These are phyloP conservation scores for Novakomyces olei DNA, from an alignment of 805 yeast species.

Conservation along the genomic window DNA sequence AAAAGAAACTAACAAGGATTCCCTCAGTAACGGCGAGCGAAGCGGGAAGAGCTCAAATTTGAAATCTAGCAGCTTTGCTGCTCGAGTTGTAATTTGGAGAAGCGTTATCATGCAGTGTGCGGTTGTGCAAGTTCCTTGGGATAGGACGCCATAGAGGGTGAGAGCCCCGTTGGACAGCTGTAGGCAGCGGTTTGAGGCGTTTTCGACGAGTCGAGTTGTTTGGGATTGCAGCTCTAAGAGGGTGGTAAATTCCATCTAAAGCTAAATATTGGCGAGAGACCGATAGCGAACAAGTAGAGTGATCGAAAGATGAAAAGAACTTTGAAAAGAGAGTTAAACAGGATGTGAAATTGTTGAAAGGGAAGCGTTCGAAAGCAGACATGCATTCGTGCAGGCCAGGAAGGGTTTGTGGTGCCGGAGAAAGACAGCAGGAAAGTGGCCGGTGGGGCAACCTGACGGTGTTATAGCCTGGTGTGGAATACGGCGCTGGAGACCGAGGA, in stretches of 20 bases:
- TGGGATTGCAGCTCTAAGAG: slow-evolving; percentile 23
- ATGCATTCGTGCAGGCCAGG: slow-evolving; percentile 18
- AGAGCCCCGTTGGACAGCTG: slow-evolving; percentile 20
- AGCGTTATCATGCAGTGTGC: slow-evolving; percentile 15
- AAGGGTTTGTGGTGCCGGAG: slow-evolving; percentile 20
- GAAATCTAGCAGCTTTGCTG: slow-evolving; percentile 19
- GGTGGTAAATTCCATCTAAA: slow-evolving; percentile 22
- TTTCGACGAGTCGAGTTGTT: slow-evolving; percentile 19
- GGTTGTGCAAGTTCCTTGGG: slow-evolving; percentile 20
- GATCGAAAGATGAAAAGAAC: slow-evolving; percentile 26
- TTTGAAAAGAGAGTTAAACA: slow-evolving; percentile 25
- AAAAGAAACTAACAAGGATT: slow-evolving; percentile 26
- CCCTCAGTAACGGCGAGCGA: slow-evolving; percentile 26
- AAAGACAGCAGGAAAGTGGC: slow-evolving; percentile 17
- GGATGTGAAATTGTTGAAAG: slow-evolving; percentile 26
- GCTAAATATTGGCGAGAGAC: slow-evolving; percentile 27
- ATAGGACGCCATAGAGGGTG: slow-evolving; percentile 24
- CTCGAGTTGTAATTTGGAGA: slow-evolving; percentile 22
- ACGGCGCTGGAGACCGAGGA: slow-evolving; percentile 13
- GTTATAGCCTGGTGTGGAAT: slow-evolving; percentile 6
- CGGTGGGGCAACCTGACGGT: slow-evolving; percentile 13
- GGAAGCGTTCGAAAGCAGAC: slow-evolving; percentile 24
- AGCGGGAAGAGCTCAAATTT: slow-evolving; percentile 22
- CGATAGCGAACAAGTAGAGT: slow-evolving; percentile 27
- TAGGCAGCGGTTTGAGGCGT: slow-evolving; percentile 16